Percentiles rank a stretch among this genome's conserved stretches.
Conservation (phyloP, 2,329 filamentous ascomycete species). For the Thelonectria discophora region DNA sequence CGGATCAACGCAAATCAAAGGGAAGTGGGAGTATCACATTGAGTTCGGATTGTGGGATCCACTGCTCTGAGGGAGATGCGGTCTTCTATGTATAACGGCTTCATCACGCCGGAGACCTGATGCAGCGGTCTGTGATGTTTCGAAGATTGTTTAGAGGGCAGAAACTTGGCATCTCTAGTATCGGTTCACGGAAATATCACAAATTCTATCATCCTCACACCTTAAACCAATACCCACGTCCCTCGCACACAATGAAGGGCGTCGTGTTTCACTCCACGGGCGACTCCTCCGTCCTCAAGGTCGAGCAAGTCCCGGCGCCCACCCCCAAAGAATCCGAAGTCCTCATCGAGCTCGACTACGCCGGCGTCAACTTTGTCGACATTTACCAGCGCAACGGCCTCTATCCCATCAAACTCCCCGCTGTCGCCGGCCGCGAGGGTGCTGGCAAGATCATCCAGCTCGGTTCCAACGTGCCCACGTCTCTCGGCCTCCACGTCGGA, state of each 20-base stretch:
- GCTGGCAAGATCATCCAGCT: not conserved
- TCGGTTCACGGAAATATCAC: not conserved
- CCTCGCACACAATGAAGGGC: not conserved
- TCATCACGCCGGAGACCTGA: too few relatives aligned
- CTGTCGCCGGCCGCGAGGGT: constrained; percentile 8
- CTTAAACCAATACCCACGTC: not conserved
- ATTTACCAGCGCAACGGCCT: constrained; percentile 5
- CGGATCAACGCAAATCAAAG: not conserved
- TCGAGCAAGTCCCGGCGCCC: not conserved
- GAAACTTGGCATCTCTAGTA: too few relatives aligned
- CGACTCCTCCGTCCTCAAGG: constrained; percentile 3
- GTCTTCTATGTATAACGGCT: too few relatives aligned
- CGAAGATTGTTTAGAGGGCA: too few relatives aligned
- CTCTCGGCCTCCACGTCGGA: not conserved
- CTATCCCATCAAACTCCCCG: constrained; percentile 2
- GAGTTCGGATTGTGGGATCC: too few relatives aligned
- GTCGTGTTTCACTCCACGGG: constrained; percentile 3
- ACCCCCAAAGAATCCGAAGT: constrained; percentile 2
- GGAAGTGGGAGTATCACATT: too few relatives aligned
- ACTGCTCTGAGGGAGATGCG: too few relatives aligned
- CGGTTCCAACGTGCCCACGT: not conserved
- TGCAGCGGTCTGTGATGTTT: too few relatives aligned
- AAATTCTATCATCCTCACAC: not conserved
- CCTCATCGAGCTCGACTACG: constrained; percentile 7
- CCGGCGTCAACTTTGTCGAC: constrained; percentile 14